Percentiles rank a stretch among this genome's conserved stretches.
These are phyloP conservation scores for Gossypium bickii DNA, from an alignment of 345 rosid species.

Conservation along the genomic window DNA sequence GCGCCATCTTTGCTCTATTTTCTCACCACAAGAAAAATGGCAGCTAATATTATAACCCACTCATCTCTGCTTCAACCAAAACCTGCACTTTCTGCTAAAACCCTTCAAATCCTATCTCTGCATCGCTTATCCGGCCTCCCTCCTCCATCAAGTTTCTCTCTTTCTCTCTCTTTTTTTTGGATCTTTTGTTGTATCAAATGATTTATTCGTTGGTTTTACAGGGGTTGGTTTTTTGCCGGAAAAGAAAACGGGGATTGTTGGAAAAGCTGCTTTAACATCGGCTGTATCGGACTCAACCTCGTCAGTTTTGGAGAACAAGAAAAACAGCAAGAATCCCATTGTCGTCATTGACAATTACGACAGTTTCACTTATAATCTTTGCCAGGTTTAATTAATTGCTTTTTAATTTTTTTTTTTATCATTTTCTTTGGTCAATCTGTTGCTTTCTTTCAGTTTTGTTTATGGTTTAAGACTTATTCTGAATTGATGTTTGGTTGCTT, in stretches of 20 bases:
- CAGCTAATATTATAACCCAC: conserved; percentile 25
- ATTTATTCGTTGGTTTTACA: conserved; percentile 13
- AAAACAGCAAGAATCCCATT: conserved; percentile 46
- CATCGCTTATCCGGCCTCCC: not conserved
- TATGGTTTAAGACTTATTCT: not conserved
- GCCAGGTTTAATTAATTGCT: conserved; percentile 54
- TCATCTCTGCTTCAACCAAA: conserved; percentile 30
- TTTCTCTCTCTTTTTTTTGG: not conserved
- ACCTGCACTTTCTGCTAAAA: conserved; percentile 17
- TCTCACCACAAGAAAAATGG: conserved; percentile 22
- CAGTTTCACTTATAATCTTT: conserved; percentile 93
- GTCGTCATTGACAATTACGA: conserved; percentile 91
- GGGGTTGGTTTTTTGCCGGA: conserved; percentile 37
- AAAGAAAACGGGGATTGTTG: conserved; percentile 31
- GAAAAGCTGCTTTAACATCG: conserved; percentile 38
- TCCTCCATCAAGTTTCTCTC: conserved; percentile 26
- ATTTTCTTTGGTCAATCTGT: not conserved
- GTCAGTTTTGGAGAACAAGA: conserved; percentile 21
- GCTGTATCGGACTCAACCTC: conserved; percentile 33
- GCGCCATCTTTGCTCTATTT: not conserved
- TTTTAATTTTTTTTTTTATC: not conserved
- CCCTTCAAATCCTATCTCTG: conserved; percentile 21
- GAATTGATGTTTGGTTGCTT: not conserved
- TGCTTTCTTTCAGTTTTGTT: not conserved
- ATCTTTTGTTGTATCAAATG: not conserved